These are phyloP conservation scores for Phalaenopsis equestris DNA, from an alignment of 106 monocot species.

Conservation along the genomic window DNA sequence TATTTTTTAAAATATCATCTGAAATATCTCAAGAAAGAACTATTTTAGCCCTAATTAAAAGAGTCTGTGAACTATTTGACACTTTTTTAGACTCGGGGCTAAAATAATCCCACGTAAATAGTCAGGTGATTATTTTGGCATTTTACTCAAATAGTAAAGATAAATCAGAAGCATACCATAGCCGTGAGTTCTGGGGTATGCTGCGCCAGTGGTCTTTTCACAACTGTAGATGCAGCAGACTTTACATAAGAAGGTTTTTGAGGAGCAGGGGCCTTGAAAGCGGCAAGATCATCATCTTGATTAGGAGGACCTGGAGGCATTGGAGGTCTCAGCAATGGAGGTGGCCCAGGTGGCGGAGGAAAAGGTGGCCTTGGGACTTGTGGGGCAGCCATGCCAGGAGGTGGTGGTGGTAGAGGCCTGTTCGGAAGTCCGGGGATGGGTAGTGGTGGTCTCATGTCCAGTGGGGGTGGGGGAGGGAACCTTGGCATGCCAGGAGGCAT, in stretches of 20 bases:
- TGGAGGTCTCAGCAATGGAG: constrained; percentile 28
- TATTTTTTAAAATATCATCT: too few species aligned
- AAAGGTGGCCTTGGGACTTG: constrained; percentile 39
- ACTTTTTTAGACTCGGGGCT: too few species aligned
- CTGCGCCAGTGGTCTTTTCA: constrained; percentile 92
- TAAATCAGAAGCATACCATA: constrained; percentile 52
- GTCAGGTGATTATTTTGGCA: too few species aligned
- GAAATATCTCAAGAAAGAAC: too few species aligned
- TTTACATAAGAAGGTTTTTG: constrained; percentile 95
- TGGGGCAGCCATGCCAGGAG: constrained; percentile 48
- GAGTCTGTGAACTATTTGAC: too few species aligned
- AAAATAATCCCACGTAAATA: too few species aligned
- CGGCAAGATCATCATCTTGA: constrained; percentile 31
- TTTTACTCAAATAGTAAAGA: not conserved
- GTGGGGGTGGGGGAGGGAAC: constrained; percentile 53
- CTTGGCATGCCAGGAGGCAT: constrained; percentile 52
- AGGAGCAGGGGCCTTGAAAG: constrained; percentile 32
- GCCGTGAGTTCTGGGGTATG: constrained; percentile 89
- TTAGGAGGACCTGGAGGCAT: constrained; percentile 17
- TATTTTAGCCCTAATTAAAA: too few species aligned
- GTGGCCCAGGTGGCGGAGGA: constrained; percentile 43
- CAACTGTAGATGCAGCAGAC: constrained; percentile 95
- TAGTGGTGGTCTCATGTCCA: constrained; percentile 35
- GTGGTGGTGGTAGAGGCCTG: constrained; percentile 42
- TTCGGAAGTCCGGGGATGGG: constrained; percentile 36